phyloP scores from a whole-genome alignment of 2,329 filamentous ascomycete species.

The Chaetothyriales sp. region DNA sequence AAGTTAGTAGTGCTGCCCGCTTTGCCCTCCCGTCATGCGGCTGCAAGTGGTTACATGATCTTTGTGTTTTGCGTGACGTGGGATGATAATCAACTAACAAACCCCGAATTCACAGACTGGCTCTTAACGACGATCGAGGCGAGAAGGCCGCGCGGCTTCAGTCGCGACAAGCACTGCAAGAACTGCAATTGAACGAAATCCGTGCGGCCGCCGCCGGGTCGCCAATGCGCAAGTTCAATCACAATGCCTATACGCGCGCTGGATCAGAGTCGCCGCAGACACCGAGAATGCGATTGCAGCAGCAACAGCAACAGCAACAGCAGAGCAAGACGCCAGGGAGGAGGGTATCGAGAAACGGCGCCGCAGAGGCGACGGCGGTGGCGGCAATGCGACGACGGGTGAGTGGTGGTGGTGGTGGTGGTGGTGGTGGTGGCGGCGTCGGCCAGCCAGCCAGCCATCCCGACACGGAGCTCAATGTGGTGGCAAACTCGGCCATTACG shows the following conservation, averaged over 20 bases:
- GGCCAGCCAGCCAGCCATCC: neutral
- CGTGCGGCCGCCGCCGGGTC: conserved; percentile 55
- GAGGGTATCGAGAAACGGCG: neutral
- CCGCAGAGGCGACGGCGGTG: neutral
- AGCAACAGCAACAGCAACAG: conserved; percentile 4
- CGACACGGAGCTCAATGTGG: conserved; percentile 12
- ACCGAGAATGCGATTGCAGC: conserved; percentile 33
- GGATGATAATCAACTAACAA: neutral
- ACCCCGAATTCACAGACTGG: conserved; percentile 48
- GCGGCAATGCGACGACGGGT: neutral
- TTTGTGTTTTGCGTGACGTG: neutral
- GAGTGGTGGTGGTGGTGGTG: neutral
- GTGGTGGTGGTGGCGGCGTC: too few species aligned
- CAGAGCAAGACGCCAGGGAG: neutral
- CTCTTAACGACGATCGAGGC: conserved; percentile 85
- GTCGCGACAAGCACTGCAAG: conserved; percentile 74
- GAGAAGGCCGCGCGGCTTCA: conserved; percentile 83
- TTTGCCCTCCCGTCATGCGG: neutral
- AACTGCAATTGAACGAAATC: conserved; percentile 83
- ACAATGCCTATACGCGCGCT: conserved; percentile 39
- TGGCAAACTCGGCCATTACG: conserved; percentile 8
- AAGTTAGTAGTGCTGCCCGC: conserved; percentile 28
- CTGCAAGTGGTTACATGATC: conserved; percentile 1
- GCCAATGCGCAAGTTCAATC: conserved; percentile 50
- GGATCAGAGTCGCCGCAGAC: conserved; percentile 43